Percentiles rank a stretch among this genome's conserved stretches.
These are phyloP conservation scores for Eutypa lata DNA, from an alignment of 2,329 filamentous ascomycete species.

Conservation along the genomic window DNA sequence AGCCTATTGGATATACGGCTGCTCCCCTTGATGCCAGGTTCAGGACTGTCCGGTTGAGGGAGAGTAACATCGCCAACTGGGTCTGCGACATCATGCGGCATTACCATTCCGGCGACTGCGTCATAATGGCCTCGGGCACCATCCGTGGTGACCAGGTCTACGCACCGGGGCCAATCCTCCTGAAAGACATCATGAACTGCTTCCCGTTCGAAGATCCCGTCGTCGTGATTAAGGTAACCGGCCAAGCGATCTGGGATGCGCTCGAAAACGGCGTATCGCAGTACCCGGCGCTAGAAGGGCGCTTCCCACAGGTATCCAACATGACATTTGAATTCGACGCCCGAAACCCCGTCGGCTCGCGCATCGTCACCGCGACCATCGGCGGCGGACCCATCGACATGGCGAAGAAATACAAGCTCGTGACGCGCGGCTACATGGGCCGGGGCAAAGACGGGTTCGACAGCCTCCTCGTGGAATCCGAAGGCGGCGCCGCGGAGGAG, in stretches of 20 bases:
- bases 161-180: conserved; percentile 69
- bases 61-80: conserved; percentile 88
- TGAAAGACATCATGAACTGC: conserved; percentile 83
- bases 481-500: conserved; percentile 74
- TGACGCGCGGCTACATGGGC: conserved; percentile 85
- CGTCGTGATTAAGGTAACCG: conserved; percentile 70
- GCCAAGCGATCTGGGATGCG: conserved; percentile 71
- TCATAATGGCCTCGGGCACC: conserved; percentile 80
- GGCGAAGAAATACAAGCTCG: conserved; percentile 65
- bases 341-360: conserved; percentile 52
- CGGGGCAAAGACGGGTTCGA: conserved; percentile 83
- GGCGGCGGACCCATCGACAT: conserved; percentile 59
- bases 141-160: conserved; percentile 89
- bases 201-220: conserved; percentile 93
- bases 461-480: conserved; percentile 69
- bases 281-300: conserved; percentile 79
- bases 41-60: conserved; percentile 70
- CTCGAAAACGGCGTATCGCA: conserved; percentile 79
- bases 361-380: conserved; percentile 62
- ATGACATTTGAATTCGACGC: conserved; percentile 75
- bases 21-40: conserved; percentile 84
- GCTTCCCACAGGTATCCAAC: conserved; percentile 84
- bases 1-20: conserved; percentile 79
- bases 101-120: conserved; percentile 77
- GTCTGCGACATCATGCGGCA: conserved; percentile 88